Evolutionary conservation across 2,329 filamentous ascomycete species (phyloP), one percentile per base, ranked within the genome.

Genomic region (Phyllosticta citriasiana): DNA sequence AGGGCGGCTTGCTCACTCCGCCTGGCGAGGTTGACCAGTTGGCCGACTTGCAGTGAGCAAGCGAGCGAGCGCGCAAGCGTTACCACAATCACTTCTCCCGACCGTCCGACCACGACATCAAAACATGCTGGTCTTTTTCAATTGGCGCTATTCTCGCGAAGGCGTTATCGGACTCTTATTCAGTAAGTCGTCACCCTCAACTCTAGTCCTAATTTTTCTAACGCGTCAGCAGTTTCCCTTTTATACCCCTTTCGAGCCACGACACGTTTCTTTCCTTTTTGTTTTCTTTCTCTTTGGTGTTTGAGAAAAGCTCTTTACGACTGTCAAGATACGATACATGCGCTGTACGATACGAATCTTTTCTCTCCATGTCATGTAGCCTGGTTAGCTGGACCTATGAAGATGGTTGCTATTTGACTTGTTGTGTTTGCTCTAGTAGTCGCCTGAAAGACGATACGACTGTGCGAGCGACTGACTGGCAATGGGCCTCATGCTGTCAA

Each of bases 1-100:
- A 71, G 66, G 69, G 74, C 24, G 74, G 72, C 12, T 64, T 63
- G 4, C 74, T 76, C 63, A 64, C 63, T 33, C 67, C 69, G 2
- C 65, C 70, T 7, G 62, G 63, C 24, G 67, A 72, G 56, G 74
- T 72, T n/a, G 16, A 47, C 16, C 40, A 16, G 16, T n/a, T 47
- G 40, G 40, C 14, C n/a, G 40, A n/a, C 40, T n/a, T 47, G 40
- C 40, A 47, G 40, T 47, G 40, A 47, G 40, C 40, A 7, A 30
- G 10, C 8, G 33, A 40, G 33, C 7, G 33, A 40, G 10, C 30
- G 30, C 6, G 30, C 30, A 10, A 33, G 30, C n/a, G 6, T 47
- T 16, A n/a, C 6, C 40, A 22, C 19, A 47, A 2, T n/a, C n/a
- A 4, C 40, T 47, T n/a, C 40, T 4, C 14, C 3, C 40, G 14